Conservation (phyloP, 2,329 filamentous ascomycete genomes). For the Aspergillus hortae region DNA sequence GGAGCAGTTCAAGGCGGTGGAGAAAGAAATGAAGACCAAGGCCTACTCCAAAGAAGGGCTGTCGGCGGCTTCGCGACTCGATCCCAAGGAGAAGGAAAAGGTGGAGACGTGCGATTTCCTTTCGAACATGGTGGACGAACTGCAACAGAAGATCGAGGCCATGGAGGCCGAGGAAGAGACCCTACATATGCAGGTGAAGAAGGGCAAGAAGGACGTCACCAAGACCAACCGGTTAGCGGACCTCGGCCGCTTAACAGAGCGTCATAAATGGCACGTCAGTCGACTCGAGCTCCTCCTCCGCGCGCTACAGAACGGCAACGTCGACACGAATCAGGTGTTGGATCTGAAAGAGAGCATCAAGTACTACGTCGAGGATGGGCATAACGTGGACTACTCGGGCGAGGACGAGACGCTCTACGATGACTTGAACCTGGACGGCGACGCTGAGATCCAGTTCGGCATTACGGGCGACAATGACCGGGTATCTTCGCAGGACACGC, state of each 20-base stretch:
- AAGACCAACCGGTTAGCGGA: slow-evolving; percentile 87
- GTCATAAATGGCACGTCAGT: slow-evolving; percentile 93
- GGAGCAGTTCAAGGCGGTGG: slow-evolving; percentile 99
- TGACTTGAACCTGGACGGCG: slow-evolving; percentile 85
- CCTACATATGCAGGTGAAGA: slow-evolving; percentile 86
- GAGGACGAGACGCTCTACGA: slow-evolving; percentile 96
- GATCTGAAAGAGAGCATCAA: slow-evolving; percentile 88
- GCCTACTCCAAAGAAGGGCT: slow-evolving; percentile 98
- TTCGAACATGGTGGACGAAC: slow-evolving; percentile 79
- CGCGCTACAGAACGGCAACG: slow-evolving; percentile 85
- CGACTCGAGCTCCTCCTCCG: slow-evolving; percentile 89
- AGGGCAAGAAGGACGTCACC: slow-evolving; percentile 79
- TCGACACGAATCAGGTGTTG: slow-evolving; percentile 82
- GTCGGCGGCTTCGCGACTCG: slow-evolving; percentile 84
- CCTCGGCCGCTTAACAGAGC: slow-evolving; percentile 78
- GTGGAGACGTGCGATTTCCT: slow-evolving; percentile 84
- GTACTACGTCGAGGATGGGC: slow-evolving; percentile 90
- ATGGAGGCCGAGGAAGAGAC: slow-evolving; percentile 86
- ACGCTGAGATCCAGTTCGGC: slow-evolving; percentile 76
- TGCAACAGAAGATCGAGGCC: slow-evolving; percentile 89
- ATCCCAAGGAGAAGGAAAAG: slow-evolving; percentile 97
- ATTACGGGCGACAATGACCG: slow-evolving; percentile 77
- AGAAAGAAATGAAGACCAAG: slow-evolving; percentile 99
- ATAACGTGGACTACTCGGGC: slow-evolving; percentile 77
- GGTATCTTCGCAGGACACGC: slow-evolving; percentile 90